phyloP scores from a whole-genome alignment of 768 basidiomycete genomes.

The Macrolepiota fuliginosa region DNA sequence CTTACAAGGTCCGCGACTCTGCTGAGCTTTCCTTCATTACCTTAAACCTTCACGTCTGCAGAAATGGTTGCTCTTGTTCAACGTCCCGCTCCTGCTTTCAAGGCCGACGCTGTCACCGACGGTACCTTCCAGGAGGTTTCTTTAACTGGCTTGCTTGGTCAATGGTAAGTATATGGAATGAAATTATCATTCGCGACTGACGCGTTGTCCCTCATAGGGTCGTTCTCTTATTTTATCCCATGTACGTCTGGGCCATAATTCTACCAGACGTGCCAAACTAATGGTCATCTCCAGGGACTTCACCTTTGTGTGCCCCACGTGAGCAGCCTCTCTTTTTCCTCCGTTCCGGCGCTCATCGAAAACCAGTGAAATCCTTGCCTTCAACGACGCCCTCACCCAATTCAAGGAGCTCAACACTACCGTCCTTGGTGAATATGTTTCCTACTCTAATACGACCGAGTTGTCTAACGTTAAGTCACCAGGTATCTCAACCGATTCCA shows the following conservation, averaged over 20 bases:
- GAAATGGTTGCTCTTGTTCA: conserved; percentile 67
- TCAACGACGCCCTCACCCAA: conserved; percentile 80
- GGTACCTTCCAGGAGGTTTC: conserved; percentile 77
- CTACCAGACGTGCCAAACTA: background rate
- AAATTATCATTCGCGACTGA: conserved; percentile 2
- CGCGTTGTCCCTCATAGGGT: conserved; percentile 51
- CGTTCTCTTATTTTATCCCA: conserved; percentile 92
- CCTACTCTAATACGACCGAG: background rate
- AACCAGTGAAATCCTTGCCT: conserved; percentile 80
- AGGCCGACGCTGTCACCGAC: conserved; percentile 69
- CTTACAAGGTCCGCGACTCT: conserved; percentile 1
- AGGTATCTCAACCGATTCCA: conserved; percentile 88
- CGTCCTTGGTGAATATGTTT: conserved; percentile 61
- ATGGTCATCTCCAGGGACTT: conserved; percentile 57
- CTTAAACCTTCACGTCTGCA: background rate
- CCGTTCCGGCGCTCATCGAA: background rate
- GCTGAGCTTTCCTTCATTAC: background rate
- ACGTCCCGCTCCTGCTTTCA: conserved; percentile 83
- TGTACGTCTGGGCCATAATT: conserved; percentile 49
- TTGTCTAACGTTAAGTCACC: conserved; percentile 1
- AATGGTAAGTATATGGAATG: conserved; percentile 60
- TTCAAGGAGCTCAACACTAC: conserved; percentile 73
- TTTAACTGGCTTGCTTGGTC: conserved; percentile 69
- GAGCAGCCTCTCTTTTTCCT: conserved; percentile 15
- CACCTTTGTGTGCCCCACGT: conserved; percentile 91